Conservation (phyloP, 163 green algal genomes). For the Scenedesmus sp. region DNA sequence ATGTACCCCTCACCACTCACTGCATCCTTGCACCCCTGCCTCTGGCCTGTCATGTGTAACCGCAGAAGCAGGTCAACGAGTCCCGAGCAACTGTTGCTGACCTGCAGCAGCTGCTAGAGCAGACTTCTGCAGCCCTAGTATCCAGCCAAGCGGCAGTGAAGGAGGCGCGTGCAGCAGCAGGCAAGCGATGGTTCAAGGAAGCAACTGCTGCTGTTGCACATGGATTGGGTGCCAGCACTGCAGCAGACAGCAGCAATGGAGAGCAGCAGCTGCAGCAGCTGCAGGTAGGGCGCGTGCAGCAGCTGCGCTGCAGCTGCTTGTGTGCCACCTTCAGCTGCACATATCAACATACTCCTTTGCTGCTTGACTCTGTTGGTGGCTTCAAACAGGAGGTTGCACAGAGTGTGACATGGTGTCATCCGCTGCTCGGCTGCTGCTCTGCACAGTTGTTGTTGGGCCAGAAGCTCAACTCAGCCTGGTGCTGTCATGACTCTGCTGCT, state of each 20-base stretch:
- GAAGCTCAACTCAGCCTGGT: not conserved
- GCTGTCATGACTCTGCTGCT: no score
- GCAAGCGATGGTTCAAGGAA: not conserved
- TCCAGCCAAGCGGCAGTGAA: conserved; percentile 25
- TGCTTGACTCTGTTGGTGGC: no score
- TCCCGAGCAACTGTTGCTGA: not conserved
- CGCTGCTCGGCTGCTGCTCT: no score
- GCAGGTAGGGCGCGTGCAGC: not conserved
- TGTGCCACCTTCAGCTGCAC: no score
- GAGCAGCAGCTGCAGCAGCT: not conserved
- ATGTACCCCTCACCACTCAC: not conserved
- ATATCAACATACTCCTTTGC: no score
- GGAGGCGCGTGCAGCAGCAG: conserved; percentile 19
- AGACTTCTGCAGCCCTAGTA: conserved; percentile 34
- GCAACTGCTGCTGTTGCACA: not conserved
- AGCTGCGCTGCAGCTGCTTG: not conserved
- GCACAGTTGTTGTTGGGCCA: no score
- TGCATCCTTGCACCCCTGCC: not conserved
- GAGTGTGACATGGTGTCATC: no score
- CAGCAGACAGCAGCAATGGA: not conserved
- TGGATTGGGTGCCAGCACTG: not conserved
- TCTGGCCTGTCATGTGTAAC: not conserved
- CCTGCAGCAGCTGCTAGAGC: conserved; percentile 14
- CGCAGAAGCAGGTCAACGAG: conserved; percentile 21
- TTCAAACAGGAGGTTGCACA: no score